phyloP scores from a whole-genome alignment of 2,329 filamentous ascomycete species.

The Penicillium sp. region DNA sequence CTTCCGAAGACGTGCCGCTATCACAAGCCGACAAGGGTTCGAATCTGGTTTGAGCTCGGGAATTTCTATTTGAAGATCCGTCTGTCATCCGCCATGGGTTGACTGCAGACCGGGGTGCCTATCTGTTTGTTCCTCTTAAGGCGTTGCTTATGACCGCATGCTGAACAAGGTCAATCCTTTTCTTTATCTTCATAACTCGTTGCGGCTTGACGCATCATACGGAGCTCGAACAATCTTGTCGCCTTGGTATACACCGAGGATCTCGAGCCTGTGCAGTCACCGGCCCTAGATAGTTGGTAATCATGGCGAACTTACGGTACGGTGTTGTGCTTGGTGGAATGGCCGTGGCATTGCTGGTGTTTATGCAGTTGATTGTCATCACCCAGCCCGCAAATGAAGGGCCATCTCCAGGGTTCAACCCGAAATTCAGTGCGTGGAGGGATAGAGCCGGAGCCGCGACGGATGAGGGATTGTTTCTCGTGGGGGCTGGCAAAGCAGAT shows the following conservation, averaged over 20 bases:
- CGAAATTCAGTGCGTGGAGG: constrained; percentile 19
- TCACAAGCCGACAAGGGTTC: constrained; percentile 7
- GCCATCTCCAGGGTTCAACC: constrained; percentile 13
- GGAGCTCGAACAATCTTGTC: too few relatives aligned
- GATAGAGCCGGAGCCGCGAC: constrained; percentile 16
- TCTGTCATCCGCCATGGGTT: too few relatives aligned
- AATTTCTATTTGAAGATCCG: not conserved
- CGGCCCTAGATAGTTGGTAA: not conserved
- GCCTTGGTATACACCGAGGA: too few relatives aligned
- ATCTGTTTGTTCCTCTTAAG: too few relatives aligned
- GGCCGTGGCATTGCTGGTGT: constrained; percentile 23
- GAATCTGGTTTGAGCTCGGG: too few relatives aligned
- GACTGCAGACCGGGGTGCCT: not conserved
- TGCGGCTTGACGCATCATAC: too few relatives aligned
- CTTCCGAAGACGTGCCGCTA: constrained; percentile 3
- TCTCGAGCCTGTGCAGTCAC: too few relatives aligned
- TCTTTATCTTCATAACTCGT: too few relatives aligned
- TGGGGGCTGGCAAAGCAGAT: constrained; percentile 66
- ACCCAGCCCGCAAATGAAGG: constrained; percentile 14
- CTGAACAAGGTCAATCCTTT: not conserved
- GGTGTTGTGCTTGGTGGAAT: constrained; percentile 22
- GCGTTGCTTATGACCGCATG: not conserved
- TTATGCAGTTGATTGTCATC: constrained; percentile 28
- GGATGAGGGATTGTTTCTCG: constrained; percentile 49
- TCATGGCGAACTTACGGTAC: constrained; percentile 27